phyloP scores from a whole-genome alignment of 306 rosid genomes.

The Prunus armeniaca region DNA sequence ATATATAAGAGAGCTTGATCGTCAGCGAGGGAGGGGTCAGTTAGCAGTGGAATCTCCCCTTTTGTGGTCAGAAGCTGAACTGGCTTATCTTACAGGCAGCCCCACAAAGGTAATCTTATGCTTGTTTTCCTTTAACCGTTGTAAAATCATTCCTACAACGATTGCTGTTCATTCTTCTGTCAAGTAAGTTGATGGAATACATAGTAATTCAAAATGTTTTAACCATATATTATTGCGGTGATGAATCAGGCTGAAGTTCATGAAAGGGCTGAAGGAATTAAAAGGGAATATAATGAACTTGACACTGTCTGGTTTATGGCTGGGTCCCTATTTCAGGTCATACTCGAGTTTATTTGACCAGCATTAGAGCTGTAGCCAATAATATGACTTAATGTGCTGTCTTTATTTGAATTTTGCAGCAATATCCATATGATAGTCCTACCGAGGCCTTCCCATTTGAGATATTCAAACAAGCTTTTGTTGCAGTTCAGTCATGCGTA shows the following conservation, averaged over 20 bases:
- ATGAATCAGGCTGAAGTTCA: conserved; percentile 68
- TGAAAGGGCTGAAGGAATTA: conserved; percentile 85
- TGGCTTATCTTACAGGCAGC: conserved; percentile 82
- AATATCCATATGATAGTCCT: conserved; percentile 96
- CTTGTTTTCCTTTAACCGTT: background rate
- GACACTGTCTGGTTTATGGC: conserved; percentile 99
- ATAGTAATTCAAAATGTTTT: conserved; percentile 17
- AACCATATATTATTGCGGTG: conserved; percentile 26
- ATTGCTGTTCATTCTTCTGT: background rate
- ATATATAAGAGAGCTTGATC: conserved; percentile 90
- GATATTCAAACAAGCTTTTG: conserved; percentile 97
- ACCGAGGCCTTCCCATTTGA: conserved; percentile 96
- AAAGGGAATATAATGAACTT: conserved; percentile 91
- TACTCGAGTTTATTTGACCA: conserved; percentile 2
- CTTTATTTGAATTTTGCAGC: conserved; percentile 52
- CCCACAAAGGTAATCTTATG: conserved; percentile 65
- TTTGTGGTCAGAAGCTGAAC: conserved; percentile 86
- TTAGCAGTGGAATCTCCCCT: conserved; percentile 91
- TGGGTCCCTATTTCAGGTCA: conserved; percentile 95
- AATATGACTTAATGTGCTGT: conserved; percentile 22
- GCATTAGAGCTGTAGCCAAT: background rate
- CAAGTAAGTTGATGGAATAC: conserved; percentile 22
- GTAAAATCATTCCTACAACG: conserved; percentile 12
- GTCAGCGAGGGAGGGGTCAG: conserved; percentile 96
- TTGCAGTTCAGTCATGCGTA: conserved; percentile 95